Conservation (phyloP, 768 basidiomycete species). For the Sporobolomyces pararoseus region DNA sequence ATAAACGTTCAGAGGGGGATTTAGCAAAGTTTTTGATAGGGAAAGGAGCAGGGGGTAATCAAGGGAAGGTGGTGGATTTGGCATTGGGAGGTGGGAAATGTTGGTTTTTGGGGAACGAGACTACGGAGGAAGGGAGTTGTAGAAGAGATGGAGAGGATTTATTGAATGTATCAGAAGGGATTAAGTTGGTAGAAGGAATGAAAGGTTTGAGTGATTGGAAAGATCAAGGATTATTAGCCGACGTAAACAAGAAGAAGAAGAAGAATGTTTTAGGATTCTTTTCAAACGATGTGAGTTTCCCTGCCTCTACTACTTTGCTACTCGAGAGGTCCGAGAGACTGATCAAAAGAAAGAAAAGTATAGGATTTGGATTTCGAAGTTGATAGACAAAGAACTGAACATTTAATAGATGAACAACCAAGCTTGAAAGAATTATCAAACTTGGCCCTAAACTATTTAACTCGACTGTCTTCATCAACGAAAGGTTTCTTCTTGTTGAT, state of each 20-base stretch:
- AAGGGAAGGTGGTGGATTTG: slow-evolving; percentile 44
- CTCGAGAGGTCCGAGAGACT: neutral
- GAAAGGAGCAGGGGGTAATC: neutral
- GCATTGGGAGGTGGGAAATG: slow-evolving; percentile 46
- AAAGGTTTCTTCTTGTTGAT: slow-evolving; percentile 47
- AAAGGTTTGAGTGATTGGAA: slow-evolving; percentile 29
- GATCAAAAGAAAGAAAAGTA: neutral
- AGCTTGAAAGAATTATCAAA: slow-evolving; percentile 45
- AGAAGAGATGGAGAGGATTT: slow-evolving; percentile 43
- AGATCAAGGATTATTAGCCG: slow-evolving; percentile 8
- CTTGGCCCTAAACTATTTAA: slow-evolving; percentile 42
- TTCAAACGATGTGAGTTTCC: slow-evolving; percentile 25
- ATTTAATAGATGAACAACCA: slow-evolving; percentile 37
- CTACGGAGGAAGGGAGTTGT: slow-evolving; percentile 38
- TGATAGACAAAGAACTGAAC: slow-evolving; percentile 38
- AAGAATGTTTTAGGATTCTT: slow-evolving; percentile 43
- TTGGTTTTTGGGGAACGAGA: slow-evolving; percentile 40
- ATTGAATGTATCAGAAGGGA: slow-evolving; percentile 26
- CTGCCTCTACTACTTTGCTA: too few species aligned
- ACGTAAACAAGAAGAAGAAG: slow-evolving; percentile 2
- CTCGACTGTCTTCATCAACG: neutral
- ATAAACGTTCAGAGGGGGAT: slow-evolving; percentile 38
- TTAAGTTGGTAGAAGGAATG: slow-evolving; percentile 39
- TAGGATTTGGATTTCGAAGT: slow-evolving; percentile 46
- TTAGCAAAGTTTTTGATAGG: slow-evolving; percentile 42